These are phyloP conservation scores for Neurospora sp. DNA, from an alignment of 495 filamentous ascomycete species.

Conservation along the genomic window DNA sequence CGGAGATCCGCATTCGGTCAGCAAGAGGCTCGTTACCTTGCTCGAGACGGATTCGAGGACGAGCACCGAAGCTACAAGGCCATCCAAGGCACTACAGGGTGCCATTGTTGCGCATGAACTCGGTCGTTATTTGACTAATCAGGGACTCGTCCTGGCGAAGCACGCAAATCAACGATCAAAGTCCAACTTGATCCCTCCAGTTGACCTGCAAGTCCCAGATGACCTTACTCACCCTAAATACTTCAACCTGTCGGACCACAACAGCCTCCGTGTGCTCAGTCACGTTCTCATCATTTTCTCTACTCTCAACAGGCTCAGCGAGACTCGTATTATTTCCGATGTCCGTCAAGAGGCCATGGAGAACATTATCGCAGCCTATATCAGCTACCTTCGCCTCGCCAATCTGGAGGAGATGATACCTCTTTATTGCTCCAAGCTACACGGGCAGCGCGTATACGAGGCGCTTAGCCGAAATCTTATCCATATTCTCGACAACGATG, in stretches of 20 bases:
- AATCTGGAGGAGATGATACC: slow-evolving; percentile 68
- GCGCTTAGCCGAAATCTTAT: slow-evolving; percentile 49
- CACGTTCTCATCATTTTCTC: slow-evolving; percentile 45
- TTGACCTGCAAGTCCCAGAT: slow-evolving; percentile 15
- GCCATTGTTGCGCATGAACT: slow-evolving; percentile 51
- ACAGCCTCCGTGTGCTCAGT: slow-evolving; percentile 49
- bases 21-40: slow-evolving; percentile 38
- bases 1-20: slow-evolving; percentile 39
- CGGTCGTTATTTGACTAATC: slow-evolving; percentile 44
- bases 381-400: slow-evolving; percentile 60
- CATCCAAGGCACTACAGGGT: slow-evolving; percentile 56
- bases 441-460: slow-evolving; percentile 34
- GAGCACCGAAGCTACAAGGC: slow-evolving; percentile 38
- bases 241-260: slow-evolving; percentile 42
- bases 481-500: slow-evolving; percentile 34
- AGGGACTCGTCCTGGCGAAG: slow-evolving; percentile 47
- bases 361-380: slow-evolving; percentile 68
- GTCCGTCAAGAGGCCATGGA: slow-evolving; percentile 36
- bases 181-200: slow-evolving; percentile 41
- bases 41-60: slow-evolving; percentile 40
- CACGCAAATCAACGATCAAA: slow-evolving; percentile 37
- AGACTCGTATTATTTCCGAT: slow-evolving; percentile 21
- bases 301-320: slow-evolving; percentile 41
- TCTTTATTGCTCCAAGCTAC: slow-evolving; percentile 73
- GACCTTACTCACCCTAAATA: slow-evolving; percentile 30